Conservation (phyloP, 192 early-diverging fungal species). For the Gryganskiella cystojenkinii region DNA sequence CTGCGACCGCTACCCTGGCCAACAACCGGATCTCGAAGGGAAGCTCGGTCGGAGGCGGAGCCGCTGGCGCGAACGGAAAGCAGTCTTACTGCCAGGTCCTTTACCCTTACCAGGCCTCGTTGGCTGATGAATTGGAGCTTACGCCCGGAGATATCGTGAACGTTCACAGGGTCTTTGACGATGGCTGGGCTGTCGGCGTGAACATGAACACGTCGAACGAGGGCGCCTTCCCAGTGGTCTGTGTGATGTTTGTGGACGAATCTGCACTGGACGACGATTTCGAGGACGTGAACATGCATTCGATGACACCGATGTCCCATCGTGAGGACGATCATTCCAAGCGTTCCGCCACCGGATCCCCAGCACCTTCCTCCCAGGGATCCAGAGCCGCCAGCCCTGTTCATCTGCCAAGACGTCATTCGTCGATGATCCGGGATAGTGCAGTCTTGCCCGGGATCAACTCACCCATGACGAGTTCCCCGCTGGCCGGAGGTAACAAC, state of each 20-base stretch:
- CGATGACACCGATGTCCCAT: conserved; percentile 45
- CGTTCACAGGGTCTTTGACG: conserved; percentile 81
- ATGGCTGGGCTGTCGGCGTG: conserved; percentile 91
- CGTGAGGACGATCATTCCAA: conserved; percentile 32
- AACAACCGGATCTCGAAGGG: conserved; percentile 15
- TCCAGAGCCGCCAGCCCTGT: conserved; percentile 39
- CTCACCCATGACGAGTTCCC: conserved; percentile 23
- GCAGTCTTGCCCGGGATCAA: conserved; percentile 12
- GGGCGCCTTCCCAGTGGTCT: conserved; percentile 90
- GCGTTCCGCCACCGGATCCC: not conserved
- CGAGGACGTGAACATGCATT: conserved; percentile 53
- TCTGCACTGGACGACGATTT: conserved; percentile 40
- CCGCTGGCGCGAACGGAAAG: conserved; percentile 7
- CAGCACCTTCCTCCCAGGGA: conserved; percentile 20
- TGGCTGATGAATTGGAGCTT: conserved; percentile 82
- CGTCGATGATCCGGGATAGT: conserved; percentile 48
- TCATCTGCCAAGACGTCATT: conserved; percentile 38
- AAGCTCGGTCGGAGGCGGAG: conserved; percentile 7
- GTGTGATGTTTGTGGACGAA: conserved; percentile 63
- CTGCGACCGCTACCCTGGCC: not conserved
- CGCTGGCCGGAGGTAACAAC: conserved; percentile 48
- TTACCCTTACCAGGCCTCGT: conserved; percentile 72
- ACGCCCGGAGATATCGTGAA: conserved; percentile 76
- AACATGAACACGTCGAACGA: conserved; percentile 75
- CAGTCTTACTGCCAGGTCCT: conserved; percentile 43